Evolutionary conservation across 306 rosid genomes (phyloP), one percentile per base, ranked within the genome.

Genomic region (Alnus glutinosa): DNA sequence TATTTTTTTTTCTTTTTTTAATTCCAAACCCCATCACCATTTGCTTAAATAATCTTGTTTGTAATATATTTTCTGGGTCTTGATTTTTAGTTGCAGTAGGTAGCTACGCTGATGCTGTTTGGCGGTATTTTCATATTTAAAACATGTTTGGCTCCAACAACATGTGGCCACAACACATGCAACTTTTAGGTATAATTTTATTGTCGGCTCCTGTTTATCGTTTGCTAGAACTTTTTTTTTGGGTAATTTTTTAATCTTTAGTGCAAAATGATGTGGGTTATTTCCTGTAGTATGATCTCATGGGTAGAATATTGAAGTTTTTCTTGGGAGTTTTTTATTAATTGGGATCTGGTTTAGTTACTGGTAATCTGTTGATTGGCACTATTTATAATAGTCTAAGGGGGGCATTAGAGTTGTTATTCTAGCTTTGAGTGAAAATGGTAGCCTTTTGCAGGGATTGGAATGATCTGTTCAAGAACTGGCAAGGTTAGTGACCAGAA

Each of bases 61-160:
- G 37, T 34, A 34, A 34, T 34, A 34, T 34, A 34, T 34, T 34
- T 34, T 75, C 30, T 68, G 46, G 85, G 81, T 72, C 70, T 73
- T 58, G 73, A 46, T 55, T 77, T 78, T 74, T 61, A 79, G 89
- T 84, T 84, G 87, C 83, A 85, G 89, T 89, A 69, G 96, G 90
- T 90, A 63, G 52, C 69, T 9, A 30, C 76, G 78, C 69, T 74
- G 71, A 85, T 73, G 80, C 73, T 68, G 71, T 83, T 82, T 79
- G 83, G 82, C 80, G 70, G 64, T 79, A 61, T 77, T 78, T 71
- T 70, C 85, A 55, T 76, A 71, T 89, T 48, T 67, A 85, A 58
- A 80, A 1, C 80, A 80, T 77, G 80, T 73, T 86, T 64, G 70
- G 82, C 85, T 85, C 77, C 73, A 73, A 73, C 82, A 80, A 52